Evolutionary conservation across 2,329 filamentous ascomycete species (phyloP), one percentile per base, ranked within the genome.

Genomic region (Arthrinium phaeospermum): DNA sequence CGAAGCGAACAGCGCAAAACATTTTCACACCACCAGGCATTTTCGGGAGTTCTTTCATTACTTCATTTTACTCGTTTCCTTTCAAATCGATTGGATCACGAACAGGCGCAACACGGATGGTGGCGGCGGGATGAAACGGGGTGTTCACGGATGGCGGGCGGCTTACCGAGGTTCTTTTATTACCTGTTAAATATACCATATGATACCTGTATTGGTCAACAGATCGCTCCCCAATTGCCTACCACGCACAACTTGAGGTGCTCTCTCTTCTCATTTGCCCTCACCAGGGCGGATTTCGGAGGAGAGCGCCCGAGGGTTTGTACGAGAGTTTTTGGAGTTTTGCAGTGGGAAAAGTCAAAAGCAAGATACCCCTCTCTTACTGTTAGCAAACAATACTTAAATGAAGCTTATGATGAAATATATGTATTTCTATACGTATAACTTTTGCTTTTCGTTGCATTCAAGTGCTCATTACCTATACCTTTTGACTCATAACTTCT

Each of bases 11-110:
- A 51, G 57, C 57, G 57, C 30, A 19, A 30, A 8, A n/a, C 19
- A 19, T 64, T 64, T 64, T 41, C 57, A 64, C n/a, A 64, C 57
- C 34, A 64, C 8, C 57, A 41, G 22, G 57, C 57, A 64, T 64
- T 53, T 49, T 24, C 37, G 22, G n/a, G 67, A 37, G 44, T 49
- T 53, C 7, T 71, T n/a, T 37, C 44, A 37, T 53, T 22, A 12
- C 30, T 68, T 24, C 27, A 34, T 46, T 64, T 46, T 47, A 47
- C 16, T 22, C 49, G 41, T 49, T 8, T 30, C 70, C 51, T 57
- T 45, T 30, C 49, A 71, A 67, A 27, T 24, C 46, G 44, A 61
- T 46, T 44, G 53, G 57, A 41, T 64, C 34, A 64, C 12, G 34
- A 37, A 12, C 10, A n/a, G 57, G 57, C 57, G 57, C 14, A 57